Conservation (phyloP, 2,329 filamentous ascomycete genomes). For the Acrodontium crateriforme region DNA sequence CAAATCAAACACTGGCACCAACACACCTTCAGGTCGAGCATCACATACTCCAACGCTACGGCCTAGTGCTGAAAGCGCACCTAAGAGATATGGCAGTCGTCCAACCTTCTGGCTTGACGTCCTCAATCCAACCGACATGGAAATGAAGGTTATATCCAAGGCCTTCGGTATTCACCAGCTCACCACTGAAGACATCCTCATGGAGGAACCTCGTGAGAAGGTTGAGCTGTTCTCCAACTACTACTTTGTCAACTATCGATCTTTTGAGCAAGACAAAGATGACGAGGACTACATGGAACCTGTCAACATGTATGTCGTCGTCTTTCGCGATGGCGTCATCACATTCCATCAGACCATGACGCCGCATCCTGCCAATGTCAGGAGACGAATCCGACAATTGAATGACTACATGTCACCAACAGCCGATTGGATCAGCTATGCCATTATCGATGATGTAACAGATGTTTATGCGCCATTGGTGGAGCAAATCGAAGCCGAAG, state of each 20-base stretch:
- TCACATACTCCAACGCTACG: constrained; percentile 17
- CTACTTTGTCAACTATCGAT: constrained; percentile 97
- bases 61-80: constrained; percentile 6
- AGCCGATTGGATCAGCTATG: constrained; percentile 97
- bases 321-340: constrained; percentile 88
- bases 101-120: constrained; percentile 97
- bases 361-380: constrained; percentile 90
- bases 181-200: constrained; percentile 91
- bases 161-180: constrained; percentile 92
- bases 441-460: constrained; percentile 95
- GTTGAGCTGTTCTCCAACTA: constrained; percentile 95
- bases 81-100: constrained; percentile 52
- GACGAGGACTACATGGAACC: constrained; percentile 87
- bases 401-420: constrained; percentile 87
- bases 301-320: constrained; percentile 93
- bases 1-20: constrained; percentile 30
- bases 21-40: constrained; percentile 40
- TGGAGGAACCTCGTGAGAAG: constrained; percentile 95
- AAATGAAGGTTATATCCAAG: constrained; percentile 89
- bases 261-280: constrained; percentile 86
- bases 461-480: constrained; percentile 91
- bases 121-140: constrained; percentile 74
- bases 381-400: constrained; percentile 80
- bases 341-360: constrained; percentile 97
- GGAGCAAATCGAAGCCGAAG: constrained; percentile 84